Evolutionary conservation across 2,329 filamentous ascomycete genomes (phyloP).

Genomic region (Coniella vitis): DNA sequence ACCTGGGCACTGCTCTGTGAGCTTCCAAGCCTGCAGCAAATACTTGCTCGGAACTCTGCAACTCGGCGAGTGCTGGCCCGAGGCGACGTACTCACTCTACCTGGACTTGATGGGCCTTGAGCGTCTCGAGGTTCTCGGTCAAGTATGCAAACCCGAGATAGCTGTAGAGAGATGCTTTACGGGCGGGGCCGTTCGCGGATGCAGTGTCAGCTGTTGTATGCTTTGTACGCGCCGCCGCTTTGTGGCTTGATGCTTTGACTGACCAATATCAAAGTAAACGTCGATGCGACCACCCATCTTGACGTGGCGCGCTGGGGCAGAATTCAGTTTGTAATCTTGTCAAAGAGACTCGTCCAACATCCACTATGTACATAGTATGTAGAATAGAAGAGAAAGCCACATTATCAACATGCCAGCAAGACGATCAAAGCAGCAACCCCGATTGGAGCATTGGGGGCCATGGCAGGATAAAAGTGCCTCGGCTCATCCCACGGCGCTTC

Average conservation of each 20-base stretch:
- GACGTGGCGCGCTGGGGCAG: slow-evolving; percentile 14
- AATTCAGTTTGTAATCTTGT: too few species aligned
- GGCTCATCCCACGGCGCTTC: not conserved
- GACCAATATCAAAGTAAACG: slow-evolving; percentile 61
- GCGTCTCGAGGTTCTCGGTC: slow-evolving; percentile 43
- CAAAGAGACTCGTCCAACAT: too few species aligned
- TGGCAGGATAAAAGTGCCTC: slow-evolving; percentile 2
- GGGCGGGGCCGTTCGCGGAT: not conserved
- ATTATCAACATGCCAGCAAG: too few species aligned
- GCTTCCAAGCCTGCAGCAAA: too few species aligned
- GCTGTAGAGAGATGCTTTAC: slow-evolving; percentile 57
- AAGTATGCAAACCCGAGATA: slow-evolving; percentile 53
- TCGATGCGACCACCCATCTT: slow-evolving; percentile 57
- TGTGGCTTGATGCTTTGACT: too few species aligned
- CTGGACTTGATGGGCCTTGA: slow-evolving; percentile 53
- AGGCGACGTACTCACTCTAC: slow-evolving; percentile 52
- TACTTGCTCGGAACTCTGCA: too few species aligned
- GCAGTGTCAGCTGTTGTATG: not conserved
- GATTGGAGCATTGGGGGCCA: too few species aligned
- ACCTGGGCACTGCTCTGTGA: slow-evolving; percentile 33
- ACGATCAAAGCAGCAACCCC: too few species aligned
- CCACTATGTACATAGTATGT: too few species aligned
- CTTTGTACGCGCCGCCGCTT: too few species aligned
- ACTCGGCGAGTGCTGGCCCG: not conserved
- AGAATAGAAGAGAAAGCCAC: too few species aligned